These are phyloP conservation scores for Zygoascus sp. DNA, from an alignment of 1,139 yeast genomes.

Conservation along the genomic window DNA sequence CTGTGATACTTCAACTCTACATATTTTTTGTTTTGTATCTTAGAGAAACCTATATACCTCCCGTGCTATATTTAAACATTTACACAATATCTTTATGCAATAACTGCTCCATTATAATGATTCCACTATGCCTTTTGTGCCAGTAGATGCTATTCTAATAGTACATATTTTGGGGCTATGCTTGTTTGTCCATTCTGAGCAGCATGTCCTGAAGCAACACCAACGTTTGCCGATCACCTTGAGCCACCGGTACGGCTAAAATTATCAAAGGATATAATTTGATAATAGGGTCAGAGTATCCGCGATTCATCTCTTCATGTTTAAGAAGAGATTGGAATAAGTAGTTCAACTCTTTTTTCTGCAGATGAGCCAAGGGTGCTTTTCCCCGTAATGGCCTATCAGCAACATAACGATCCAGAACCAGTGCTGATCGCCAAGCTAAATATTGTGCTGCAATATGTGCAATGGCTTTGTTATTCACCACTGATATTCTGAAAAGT, in stretches of 20 bases:
- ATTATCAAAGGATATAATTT: slow-evolving; percentile 18
- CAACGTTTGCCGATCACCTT: slow-evolving; percentile 16
- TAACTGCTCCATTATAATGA: no score
- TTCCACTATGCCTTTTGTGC: no score
- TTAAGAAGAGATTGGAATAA: slow-evolving; percentile 21
- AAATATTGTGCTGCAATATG: slow-evolving; percentile 39
- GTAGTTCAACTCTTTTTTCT: slow-evolving; percentile 44
- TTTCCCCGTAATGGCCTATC: slow-evolving; percentile 48
- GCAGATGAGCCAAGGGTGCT: slow-evolving; percentile 52
- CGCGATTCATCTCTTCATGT: neutral
- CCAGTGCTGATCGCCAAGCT: slow-evolving; percentile 47
- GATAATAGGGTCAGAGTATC: neutral
- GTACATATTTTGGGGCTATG: no score
- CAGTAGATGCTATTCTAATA: no score
- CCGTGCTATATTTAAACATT: no score
- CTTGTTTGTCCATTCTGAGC: slow-evolving; percentile 1
- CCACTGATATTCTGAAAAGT: slow-evolving; percentile 36
- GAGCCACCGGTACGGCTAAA: slow-evolving; percentile 21
- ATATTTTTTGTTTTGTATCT: no score
- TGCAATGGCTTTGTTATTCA: slow-evolving; percentile 23
- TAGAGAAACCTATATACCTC: no score
- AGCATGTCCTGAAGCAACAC: slow-evolving; percentile 12
- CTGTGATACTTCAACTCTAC: no score
- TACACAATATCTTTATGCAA: no score
- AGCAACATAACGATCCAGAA: slow-evolving; percentile 48